phyloP scores from a whole-genome alignment of 2,329 filamentous ascomycete genomes.

The Cladosporium sp. region DNA sequence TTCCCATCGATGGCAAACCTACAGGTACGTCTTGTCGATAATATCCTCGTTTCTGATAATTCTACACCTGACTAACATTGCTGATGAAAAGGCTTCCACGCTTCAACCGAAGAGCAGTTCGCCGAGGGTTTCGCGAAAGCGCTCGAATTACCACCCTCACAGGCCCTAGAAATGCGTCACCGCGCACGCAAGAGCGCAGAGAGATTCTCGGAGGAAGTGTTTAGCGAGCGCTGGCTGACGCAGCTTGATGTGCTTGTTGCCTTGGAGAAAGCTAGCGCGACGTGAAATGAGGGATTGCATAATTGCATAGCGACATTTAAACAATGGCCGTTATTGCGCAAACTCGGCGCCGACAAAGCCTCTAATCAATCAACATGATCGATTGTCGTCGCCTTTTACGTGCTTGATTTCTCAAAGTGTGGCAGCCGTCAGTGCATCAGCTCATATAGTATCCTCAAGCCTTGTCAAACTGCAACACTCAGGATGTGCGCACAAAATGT shows the following conservation, averaged over 20 bases:
- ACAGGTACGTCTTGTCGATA: slow-evolving; percentile 55
- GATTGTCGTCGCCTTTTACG: too few relatives aligned
- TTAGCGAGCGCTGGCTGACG: slow-evolving; percentile 70
- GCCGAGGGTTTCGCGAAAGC: slow-evolving; percentile 76
- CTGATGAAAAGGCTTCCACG: slow-evolving; percentile 67
- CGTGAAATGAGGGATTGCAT: neutral
- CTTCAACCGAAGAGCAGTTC: slow-evolving; percentile 72
- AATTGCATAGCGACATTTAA: neutral
- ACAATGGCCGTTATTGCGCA: too few relatives aligned
- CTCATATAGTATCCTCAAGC: too few relatives aligned
- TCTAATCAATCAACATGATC: too few relatives aligned
- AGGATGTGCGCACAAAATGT: too few relatives aligned
- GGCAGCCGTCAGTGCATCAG: too few relatives aligned
- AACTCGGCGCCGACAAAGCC: too few relatives aligned
- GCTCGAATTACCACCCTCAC: slow-evolving; percentile 57
- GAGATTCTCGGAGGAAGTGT: slow-evolving; percentile 84
- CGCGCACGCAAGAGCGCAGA: slow-evolving; percentile 69
- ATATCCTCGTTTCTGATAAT: neutral
- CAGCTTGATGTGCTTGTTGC: slow-evolving; percentile 69
- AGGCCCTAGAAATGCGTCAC: slow-evolving; percentile 69
- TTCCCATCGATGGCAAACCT: slow-evolving; percentile 69
- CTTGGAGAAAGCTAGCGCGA: slow-evolving; percentile 10
- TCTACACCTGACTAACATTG: neutral
- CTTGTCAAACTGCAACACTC: too few relatives aligned
- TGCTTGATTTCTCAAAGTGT: too few relatives aligned